Evolutionary conservation across 164 flowering plant species (phyloP), one percentile per base, ranked within the genome.

Genomic region (Cinnamomum micranthum): DNA sequence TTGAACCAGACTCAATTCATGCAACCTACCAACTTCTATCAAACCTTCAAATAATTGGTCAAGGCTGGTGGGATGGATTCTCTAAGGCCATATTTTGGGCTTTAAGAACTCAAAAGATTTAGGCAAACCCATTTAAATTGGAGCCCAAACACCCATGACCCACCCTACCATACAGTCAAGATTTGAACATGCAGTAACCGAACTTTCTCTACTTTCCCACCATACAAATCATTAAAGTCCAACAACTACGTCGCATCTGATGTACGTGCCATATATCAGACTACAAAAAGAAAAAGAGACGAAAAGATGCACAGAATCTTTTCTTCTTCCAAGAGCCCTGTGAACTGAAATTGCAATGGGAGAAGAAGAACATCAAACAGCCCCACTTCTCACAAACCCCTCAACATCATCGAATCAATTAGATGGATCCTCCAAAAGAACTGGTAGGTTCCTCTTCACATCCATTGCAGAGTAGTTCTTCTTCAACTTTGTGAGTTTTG

Each of bases 301-400:
- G n/a, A 0, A 19, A 5, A 0, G 5, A 14, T 20, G 0, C 17
- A 19, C 6, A 4, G n/a, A 33, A 31, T 17, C 24, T 2, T 35
- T 13, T 28, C 15, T 41, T 35, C 24, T 33, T 10, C 55, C 60
- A 55, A 55, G 50, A 66, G 3, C 6, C 22, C 20, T 23, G 14
- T 27, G 35, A 50, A 70, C 25, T 41, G 62, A 23, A 19, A 70
- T 1, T 23, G 50, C 6, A 4, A 77, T 77, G 80, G 80, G 81
- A 3, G 82, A 33, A 83, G 83, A n/a, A 28, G 81, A 81, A 12
- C 72, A 77, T 11, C 76, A 55, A 27, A 72, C 73, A 25, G 23
- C 75, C 15, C 74, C 81, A 62, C 65, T 83, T 55, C 74, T 83
- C 28, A 52, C 41, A 68, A 25, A 69, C 74, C 35, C 28, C 64